Evolutionary conservation across 2,329 filamentous ascomycete genomes (phyloP).

Genomic region (Aureobasidium melanogenum): DNA sequence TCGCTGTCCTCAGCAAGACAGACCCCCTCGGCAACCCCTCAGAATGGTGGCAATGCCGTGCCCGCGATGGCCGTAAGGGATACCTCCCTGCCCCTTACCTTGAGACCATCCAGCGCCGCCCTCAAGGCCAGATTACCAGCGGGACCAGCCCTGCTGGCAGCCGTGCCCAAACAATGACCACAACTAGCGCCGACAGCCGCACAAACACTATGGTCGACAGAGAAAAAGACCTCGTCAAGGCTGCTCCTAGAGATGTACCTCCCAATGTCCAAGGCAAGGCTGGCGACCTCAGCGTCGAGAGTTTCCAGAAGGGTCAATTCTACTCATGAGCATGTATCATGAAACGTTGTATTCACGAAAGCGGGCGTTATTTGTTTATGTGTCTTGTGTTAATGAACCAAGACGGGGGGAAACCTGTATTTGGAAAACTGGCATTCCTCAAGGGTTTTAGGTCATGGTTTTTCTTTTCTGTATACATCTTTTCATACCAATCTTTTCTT

Average conservation of each 20-base stretch:
- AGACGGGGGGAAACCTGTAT: too few species aligned
- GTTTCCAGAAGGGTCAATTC: constrained; percentile 62
- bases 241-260: constrained; percentile 22
- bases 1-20: constrained; percentile 84
- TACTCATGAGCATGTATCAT: constrained; percentile 3
- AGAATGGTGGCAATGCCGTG: constrained; percentile 95
- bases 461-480: not conserved
- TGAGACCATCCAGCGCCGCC: constrained; percentile 58
- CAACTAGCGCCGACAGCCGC: constrained; percentile 29
- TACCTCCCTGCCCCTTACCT: constrained; percentile 90
- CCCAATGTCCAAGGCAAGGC: constrained; percentile 50
- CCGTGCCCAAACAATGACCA: constrained; percentile 48
- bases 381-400: not conserved
- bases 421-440: not conserved
- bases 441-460: not conserved
- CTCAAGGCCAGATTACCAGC: constrained; percentile 37
- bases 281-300: constrained; percentile 57
- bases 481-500: not conserved
- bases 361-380: not conserved
- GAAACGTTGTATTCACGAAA: not conserved
- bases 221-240: constrained; percentile 28
- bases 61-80: constrained; percentile 79
- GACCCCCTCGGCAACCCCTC: constrained; percentile 86
- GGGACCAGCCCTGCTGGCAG: constrained; percentile 36
- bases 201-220: constrained; percentile 39